Base-by-base conservation (phyloP, 2,329 filamentous ascomycete genomes). In the Sporothrix globosa region DNA sequence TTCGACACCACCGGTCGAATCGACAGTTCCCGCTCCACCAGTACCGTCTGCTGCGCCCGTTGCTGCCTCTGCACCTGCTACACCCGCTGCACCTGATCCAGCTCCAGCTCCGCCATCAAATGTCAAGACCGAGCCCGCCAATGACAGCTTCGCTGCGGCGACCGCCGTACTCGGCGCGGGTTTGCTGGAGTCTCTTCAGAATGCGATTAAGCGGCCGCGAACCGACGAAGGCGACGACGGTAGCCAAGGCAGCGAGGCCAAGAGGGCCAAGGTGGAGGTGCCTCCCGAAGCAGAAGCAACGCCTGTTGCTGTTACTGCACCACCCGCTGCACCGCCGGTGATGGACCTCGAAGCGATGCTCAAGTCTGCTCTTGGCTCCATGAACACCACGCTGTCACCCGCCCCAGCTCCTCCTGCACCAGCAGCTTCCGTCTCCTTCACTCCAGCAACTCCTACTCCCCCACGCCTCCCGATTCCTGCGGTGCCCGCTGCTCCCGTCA, bases 281-380 rank as follows among this genome's bases (percentile, higher is more conserved):
- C 41, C 69, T 2, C 53, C 63, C 0, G 70, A 52, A 46, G 24
- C 61, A 7, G 48, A 68, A 34, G 34, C 65, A n/a, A 44, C 56
- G 30, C 44, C 58, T 24, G 3, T 53, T 4, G 54, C 53, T 39
- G 39, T 44, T 21, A 13, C 44, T 13, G 11, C 50, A 1, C 34
- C 34, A 58, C 21, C 11, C 7, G 27, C 50, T 6, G 10, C 60
- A 21, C 48, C 48, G 52, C 63, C 53, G 10, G 44, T 44, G 6
- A 72, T 74, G 56, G 77, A 79, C 67, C 73, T 79, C n/a, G 77
- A 73, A 0, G 75, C 74, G 27, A 75, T 78, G 72, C 73, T 79
- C 24, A 74, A 76, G 72, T 74, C 74, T 54, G 78, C 77, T 4
- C 74, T 79, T 24, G 77, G 75, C 19, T 73, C 72, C 1, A 73